A percentile compares a stretch with the other conserved stretches of the same genome.
Conservation (phyloP, 2,329 filamentous ascomycete genomes). For the Fusarium udum region DNA sequence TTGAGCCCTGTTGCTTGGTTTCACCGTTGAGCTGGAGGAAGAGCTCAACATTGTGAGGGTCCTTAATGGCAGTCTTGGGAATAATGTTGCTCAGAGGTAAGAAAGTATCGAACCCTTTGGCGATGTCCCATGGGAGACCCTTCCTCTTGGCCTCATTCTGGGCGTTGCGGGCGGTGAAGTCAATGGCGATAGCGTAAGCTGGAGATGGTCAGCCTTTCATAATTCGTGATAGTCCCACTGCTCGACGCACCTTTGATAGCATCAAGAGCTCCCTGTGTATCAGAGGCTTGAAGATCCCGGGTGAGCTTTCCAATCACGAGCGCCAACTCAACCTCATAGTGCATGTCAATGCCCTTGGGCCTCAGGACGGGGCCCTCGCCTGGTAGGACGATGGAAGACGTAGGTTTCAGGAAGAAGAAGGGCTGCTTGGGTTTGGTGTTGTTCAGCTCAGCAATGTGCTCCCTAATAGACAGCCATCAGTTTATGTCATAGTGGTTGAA, state of each 20-base stretch:
- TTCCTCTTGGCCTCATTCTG: slow-evolving; percentile 97
- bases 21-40: slow-evolving; percentile 86
- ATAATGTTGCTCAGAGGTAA: slow-evolving; percentile 86
- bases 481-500: background rate
- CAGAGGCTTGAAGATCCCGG: slow-evolving; percentile 77
- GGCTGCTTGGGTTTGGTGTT: slow-evolving; percentile 90
- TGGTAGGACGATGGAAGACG: slow-evolving; percentile 84
- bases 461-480: slow-evolving; percentile 59
- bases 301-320: slow-evolving; percentile 86
- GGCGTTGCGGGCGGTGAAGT: slow-evolving; percentile 96
- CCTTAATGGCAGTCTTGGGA: slow-evolving; percentile 78
- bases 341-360: slow-evolving; percentile 83
- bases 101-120: slow-evolving; percentile 98
- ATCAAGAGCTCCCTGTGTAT: slow-evolving; percentile 79
- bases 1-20: slow-evolving; percentile 83
- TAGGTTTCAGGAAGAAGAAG: slow-evolving; percentile 98
- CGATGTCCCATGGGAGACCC: slow-evolving; percentile 94
- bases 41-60: slow-evolving; percentile 89
- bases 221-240: background rate
- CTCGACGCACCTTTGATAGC: slow-evolving; percentile 75
- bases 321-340: slow-evolving; percentile 95
- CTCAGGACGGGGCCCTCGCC: slow-evolving; percentile 81
- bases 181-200: slow-evolving; percentile 91
- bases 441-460: slow-evolving; percentile 93
- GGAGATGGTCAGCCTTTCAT: slow-evolving; percentile 6